Percentiles rank a stretch among this genome's conserved stretches.
phyloP scores from a whole-genome alignment of 306 rosid genomes.

The Glycyrrhiza uralensis region DNA sequence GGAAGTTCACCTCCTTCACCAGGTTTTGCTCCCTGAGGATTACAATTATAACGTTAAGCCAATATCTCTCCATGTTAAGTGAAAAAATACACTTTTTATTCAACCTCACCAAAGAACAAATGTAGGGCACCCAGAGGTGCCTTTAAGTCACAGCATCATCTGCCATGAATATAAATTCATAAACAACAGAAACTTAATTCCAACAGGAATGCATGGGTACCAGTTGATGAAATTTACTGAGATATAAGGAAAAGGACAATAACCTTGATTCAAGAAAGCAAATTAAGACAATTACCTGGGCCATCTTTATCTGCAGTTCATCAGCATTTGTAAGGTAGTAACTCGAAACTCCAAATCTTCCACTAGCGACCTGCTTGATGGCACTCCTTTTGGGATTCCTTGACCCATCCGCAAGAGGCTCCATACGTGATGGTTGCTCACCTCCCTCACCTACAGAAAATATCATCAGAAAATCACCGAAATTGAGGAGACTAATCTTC shows the following conservation, averaged over 20 bases:
- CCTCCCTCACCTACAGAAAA: constrained; percentile 90
- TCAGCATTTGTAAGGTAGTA: constrained; percentile 96
- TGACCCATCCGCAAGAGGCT: constrained; percentile 87
- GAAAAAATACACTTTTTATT: constrained; percentile 17
- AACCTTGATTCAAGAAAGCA: background rate
- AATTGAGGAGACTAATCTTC: background rate
- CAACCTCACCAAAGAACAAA: constrained; percentile 47
- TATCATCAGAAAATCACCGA: constrained; percentile 3
- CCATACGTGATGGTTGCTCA: constrained; percentile 98
- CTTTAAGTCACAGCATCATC: constrained; percentile 59
- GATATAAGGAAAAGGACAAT: background rate
- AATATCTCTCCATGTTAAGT: constrained; percentile 4
- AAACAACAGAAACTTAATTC: constrained; percentile 43
- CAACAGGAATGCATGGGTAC: constrained; percentile 33
- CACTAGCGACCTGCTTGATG: constrained; percentile 98
- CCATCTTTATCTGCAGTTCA: constrained; percentile 98
- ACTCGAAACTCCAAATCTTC: constrained; percentile 98
- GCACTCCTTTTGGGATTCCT: constrained; percentile 93
- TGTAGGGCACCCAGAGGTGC: constrained; percentile 60
- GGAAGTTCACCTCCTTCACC: constrained; percentile 99
- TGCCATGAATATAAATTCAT: constrained; percentile 51
- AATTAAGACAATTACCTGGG: constrained; percentile 67
- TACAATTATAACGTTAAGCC: constrained; percentile 28
- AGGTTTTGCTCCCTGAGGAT: constrained; percentile 93
- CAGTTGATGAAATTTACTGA: background rate